Conservation (phyloP, 257 asterid species). For the Voacanga thouarsii region DNA sequence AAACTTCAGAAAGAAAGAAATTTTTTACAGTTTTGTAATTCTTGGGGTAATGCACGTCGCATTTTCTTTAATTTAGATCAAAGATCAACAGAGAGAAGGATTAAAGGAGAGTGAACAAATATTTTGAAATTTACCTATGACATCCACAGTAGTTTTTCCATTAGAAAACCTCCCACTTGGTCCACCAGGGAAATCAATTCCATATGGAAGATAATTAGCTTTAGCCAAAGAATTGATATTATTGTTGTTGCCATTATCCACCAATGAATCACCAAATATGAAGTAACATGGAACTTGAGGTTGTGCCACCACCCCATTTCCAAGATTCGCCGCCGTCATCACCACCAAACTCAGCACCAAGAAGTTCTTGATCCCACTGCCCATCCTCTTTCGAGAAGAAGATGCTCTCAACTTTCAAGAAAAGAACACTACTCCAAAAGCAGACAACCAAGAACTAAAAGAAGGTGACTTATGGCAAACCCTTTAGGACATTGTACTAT, state of each 20-base stretch:
- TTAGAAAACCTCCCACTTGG: slow-evolving; percentile 42
- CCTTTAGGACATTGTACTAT: not conserved
- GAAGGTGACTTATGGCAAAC: not conserved
- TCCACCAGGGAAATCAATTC: slow-evolving; percentile 38
- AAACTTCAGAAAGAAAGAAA: too few species aligned
- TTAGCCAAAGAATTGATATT: slow-evolving; percentile 36
- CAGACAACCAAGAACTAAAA: not conserved
- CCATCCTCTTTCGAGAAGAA: not conserved
- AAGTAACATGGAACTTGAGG: slow-evolving; percentile 45
- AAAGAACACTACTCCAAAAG: not conserved
- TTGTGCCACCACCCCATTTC: slow-evolving; percentile 15
- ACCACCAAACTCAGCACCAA: not conserved
- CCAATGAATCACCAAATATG: slow-evolving; percentile 43
- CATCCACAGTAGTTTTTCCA: slow-evolving; percentile 45
- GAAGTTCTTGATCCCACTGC: slow-evolving; percentile 5
- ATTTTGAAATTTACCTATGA: slow-evolving; percentile 17
- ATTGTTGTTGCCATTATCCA: slow-evolving; percentile 44
- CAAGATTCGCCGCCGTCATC: not conserved
- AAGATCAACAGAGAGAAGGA: not conserved
- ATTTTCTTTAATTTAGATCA: too few species aligned
- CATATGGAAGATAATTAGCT: slow-evolving; percentile 44
- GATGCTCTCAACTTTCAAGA: too few species aligned
- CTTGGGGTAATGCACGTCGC: too few species aligned
- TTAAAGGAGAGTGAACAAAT: too few species aligned
- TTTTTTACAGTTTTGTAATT: too few species aligned